phyloP scores from a whole-genome alignment of 805 yeast species.

The Nakazawaea wickerhamii region DNA sequence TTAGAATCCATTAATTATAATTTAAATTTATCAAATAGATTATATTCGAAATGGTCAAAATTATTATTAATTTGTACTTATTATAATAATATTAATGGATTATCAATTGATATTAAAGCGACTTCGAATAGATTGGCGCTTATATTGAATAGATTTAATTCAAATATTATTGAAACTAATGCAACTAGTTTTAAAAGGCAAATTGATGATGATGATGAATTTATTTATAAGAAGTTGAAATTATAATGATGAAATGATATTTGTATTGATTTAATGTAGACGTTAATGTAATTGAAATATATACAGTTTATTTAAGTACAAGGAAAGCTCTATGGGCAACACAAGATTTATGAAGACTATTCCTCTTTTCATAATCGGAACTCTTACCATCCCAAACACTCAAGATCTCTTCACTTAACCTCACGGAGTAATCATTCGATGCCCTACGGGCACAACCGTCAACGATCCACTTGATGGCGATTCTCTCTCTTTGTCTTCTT shows the following conservation, averaged over 20 bases:
- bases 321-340: slow-evolving; percentile 83
- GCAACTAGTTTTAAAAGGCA: slow-evolving; percentile 8
- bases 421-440: slow-evolving; percentile 75
- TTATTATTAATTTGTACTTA: slow-evolving; percentile 11
- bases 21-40: slow-evolving; percentile 36
- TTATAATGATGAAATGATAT: no score
- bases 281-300: neutral
- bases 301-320: slow-evolving; percentile 28
- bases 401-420: slow-evolving; percentile 85
- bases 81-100: slow-evolving; percentile 2
- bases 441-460: slow-evolving; percentile 79
- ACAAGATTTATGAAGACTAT: slow-evolving; percentile 79
- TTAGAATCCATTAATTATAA: slow-evolving; percentile 52
- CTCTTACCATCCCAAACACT: slow-evolving; percentile 74
- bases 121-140: slow-evolving; percentile 14
- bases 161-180: slow-evolving; percentile 1
- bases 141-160: slow-evolving; percentile 5
- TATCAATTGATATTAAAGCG: no score
- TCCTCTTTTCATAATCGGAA: slow-evolving; percentile 78
- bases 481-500: slow-evolving; percentile 76
- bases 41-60: slow-evolving; percentile 11
- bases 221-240: neutral
- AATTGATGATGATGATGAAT: neutral
- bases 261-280: neutral
- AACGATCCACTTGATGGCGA: slow-evolving; percentile 86